Evolutionary conservation across 306 rosid species (phyloP), one percentile per base, ranked within the genome.

Genomic region (Rosa persica): DNA sequence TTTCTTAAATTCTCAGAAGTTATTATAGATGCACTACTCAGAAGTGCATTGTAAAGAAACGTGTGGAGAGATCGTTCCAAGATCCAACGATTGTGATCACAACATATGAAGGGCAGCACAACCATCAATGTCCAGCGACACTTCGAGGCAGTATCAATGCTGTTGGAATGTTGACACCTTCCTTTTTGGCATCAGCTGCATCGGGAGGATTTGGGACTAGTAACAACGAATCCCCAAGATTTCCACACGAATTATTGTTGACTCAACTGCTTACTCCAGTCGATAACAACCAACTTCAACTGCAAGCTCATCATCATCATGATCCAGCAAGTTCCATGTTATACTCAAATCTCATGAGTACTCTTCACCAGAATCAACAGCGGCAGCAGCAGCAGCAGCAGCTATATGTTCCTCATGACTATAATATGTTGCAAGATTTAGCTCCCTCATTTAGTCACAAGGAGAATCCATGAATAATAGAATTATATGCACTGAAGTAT

Each of bases 81-180:
- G 93, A 93, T 73, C 92, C 97, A 22, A 20, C 92, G 5, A 81
- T 83, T 16, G 97, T 93, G 83, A 85, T 93, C 83, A 91, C 98
- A 71, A 93, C 98, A 36, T 93, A 93, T 22, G 98, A 93, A 84
- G 98, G 98, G 22, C 90, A 90, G 78, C 98, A 93, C 85, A 91
- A 82, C 84, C 98, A 93, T 81, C 97, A 87, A 58, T 89, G 89
- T 40, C 98, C 98, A 5, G 93, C 95, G 3, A 93, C 93, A 30
- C 91, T 91, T 0, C 77, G 98, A 0, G 95, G 93, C 36, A 75
- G 67, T 34, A 67, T 62, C 36, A 90, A 82, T 67, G 85, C 94
- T 9, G 80, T 89, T 0, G 85, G 83, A 69, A 86, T 88, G 87
- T 66, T 93, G 34, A 78, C 90, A 3, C 86, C 89, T 76, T 82